phyloP scores from a whole-genome alignment of 805 yeast species.

The Barnettozyma vustinii region DNA sequence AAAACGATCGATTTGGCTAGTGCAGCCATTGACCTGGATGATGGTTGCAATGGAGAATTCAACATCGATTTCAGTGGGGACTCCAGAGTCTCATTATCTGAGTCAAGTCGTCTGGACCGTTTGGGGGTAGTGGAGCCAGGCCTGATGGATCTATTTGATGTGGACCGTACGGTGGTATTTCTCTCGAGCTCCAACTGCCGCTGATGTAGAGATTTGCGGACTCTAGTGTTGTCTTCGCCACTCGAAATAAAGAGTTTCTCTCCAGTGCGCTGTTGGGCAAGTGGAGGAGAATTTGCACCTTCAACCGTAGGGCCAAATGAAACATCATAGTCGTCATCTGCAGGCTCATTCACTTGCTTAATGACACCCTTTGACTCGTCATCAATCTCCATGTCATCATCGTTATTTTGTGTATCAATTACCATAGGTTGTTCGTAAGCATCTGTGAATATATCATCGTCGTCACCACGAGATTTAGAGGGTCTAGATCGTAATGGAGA shows the following conservation, averaged over 20 bases:
- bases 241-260: conserved; percentile 18
- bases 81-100: background rate
- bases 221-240: conserved; percentile 9
- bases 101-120: background rate
- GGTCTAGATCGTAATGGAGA: conserved; percentile 17
- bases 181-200: conserved; percentile 17
- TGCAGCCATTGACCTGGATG: conserved; percentile 9
- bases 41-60: conserved; percentile 10
- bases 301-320: background rate
- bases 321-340: conserved; percentile 11
- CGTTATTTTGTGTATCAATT: conserved; percentile 11
- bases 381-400: conserved; percentile 28
- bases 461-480: conserved; percentile 17
- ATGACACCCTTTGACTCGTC: conserved; percentile 22
- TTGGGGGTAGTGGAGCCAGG: conserved; percentile 3
- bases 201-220: conserved; percentile 10
- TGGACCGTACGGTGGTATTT: conserved; percentile 16
- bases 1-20: conserved; percentile 9
- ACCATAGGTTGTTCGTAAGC: conserved; percentile 18
- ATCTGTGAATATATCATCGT: conserved; percentile 18
- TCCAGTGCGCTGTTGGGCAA: conserved; percentile 3
- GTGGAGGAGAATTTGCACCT: background rate
- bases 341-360: conserved; percentile 10
- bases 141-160: background rate
- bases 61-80: conserved; percentile 7